These are phyloP conservation scores for Holtermannia corniformis DNA, from an alignment of 768 basidiomycete species.

Conservation along the genomic window DNA sequence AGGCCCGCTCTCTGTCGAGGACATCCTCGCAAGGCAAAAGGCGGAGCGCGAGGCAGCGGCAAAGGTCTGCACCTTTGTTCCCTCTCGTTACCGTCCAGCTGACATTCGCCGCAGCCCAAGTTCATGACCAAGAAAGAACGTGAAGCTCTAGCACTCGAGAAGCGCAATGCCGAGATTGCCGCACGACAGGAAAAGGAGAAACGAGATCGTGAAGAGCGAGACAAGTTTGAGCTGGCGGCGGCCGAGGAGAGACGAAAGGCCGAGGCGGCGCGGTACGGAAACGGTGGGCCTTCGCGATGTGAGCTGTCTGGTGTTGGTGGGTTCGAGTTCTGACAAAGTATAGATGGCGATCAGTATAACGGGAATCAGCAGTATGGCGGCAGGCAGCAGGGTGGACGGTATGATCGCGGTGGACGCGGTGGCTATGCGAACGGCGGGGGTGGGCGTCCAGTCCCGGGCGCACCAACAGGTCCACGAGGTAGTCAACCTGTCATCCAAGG, in stretches of 20 bases:
- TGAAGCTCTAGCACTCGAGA: conserved; percentile 75
- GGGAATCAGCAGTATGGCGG: conserved; percentile 29
- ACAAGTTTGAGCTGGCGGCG: conserved; percentile 64
- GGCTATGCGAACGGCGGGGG: conserved; percentile 36
- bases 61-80: conserved; percentile 51
- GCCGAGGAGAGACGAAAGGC: conserved; percentile 50
- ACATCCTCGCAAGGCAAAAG: conserved; percentile 73
- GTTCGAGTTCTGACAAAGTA: neutral
- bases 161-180: conserved; percentile 71
- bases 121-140: conserved; percentile 90
- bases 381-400: neutral
- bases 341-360: conserved; percentile 42
- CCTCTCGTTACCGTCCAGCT: conserved; percentile 3
- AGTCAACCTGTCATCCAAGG: neutral
- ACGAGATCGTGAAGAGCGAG: conserved; percentile 52
- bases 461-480: conserved; percentile 4
- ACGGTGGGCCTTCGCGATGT: conserved; percentile 42
- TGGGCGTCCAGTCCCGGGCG: neutral
- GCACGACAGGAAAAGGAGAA: conserved; percentile 63
- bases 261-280: conserved; percentile 44
- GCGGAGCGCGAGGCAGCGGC: conserved; percentile 80
- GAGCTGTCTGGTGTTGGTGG: conserved; percentile 21
- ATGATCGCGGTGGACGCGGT: conserved; percentile 2
- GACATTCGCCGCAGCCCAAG: conserved; percentile 56
- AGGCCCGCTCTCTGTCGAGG: conserved; percentile 75